phyloP scores from a whole-genome alignment of 1,284 basidiomycete genomes.

The Trametes polyzona region DNA sequence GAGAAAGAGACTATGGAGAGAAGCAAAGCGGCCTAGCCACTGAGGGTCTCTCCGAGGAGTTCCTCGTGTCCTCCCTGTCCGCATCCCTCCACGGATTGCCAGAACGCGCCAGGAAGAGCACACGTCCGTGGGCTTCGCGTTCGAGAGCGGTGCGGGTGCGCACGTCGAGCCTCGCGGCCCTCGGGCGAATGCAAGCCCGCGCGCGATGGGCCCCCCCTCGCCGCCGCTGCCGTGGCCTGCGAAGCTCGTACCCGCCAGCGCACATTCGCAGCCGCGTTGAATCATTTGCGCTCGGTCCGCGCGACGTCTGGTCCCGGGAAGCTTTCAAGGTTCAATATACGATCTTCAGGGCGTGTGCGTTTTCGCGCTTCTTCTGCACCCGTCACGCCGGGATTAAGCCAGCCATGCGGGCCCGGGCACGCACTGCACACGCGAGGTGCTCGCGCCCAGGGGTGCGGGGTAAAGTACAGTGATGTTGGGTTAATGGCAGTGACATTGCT shows the following conservation, averaged over 20 bases:
- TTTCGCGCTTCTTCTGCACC: neutral
- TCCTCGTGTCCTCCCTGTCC: no score
- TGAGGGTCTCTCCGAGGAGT: no score
- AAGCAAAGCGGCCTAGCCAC: no score
- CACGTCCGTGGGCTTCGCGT: no score
- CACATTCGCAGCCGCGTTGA: no score
- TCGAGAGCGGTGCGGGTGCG: neutral
- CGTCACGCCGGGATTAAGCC: neutral
- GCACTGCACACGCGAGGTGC: neutral
- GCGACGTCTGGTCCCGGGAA: conserved; percentile 2
- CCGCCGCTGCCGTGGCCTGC: neutral
- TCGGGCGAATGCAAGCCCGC: neutral
- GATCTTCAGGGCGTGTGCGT: neutral
- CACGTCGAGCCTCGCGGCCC: neutral
- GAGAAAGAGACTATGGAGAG: no score
- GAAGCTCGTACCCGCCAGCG: no score
- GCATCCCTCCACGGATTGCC: neutral
- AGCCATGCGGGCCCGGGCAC: neutral
- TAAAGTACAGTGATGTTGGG: neutral
- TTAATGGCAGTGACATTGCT: neutral
- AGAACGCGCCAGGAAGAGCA: neutral
- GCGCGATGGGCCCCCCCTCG: neutral
- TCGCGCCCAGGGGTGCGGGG: no score
- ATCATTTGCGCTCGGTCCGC: no score
- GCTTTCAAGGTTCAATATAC: conserved; percentile 8